Conservation (phyloP, 129 eudicot species). For the Arctium lappa region DNA sequence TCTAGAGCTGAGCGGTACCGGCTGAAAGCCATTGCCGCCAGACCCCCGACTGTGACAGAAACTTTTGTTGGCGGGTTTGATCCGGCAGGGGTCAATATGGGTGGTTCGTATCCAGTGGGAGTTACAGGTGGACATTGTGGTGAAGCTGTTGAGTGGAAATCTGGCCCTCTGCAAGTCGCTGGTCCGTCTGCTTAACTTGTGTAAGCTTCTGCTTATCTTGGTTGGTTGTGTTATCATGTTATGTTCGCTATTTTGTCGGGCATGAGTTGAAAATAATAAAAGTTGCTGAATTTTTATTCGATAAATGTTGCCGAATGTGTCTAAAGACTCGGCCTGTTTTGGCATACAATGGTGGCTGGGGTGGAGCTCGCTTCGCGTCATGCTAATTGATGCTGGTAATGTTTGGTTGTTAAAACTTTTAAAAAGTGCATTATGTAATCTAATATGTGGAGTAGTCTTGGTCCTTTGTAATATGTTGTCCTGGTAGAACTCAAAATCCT, state of each 20-base stretch:
- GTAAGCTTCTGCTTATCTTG: background rate
- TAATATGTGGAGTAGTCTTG: background rate
- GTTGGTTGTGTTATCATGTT: slow-evolving; percentile 7
- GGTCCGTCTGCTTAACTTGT: slow-evolving; percentile 39
- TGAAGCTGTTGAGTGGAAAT: slow-evolving; percentile 54
- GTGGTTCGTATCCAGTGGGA: slow-evolving; percentile 5
- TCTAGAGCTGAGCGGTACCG: slow-evolving; percentile 92
- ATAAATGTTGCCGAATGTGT: slow-evolving; percentile 19
- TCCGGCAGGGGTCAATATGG: slow-evolving; percentile 17
- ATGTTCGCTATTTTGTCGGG: slow-evolving; percentile 7
- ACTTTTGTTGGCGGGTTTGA: slow-evolving; percentile 18
- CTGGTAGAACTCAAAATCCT: background rate
- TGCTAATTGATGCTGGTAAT: background rate
- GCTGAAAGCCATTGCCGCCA: slow-evolving; percentile 53
- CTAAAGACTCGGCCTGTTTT: slow-evolving; percentile 20
- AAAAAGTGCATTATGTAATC: slow-evolving; percentile 8
- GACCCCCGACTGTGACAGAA: background rate
- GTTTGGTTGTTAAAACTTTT: slow-evolving; percentile 1
- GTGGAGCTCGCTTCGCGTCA: background rate
- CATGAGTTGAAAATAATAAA: slow-evolving; percentile 20
- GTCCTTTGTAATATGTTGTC: background rate
- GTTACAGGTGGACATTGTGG: slow-evolving; percentile 45
- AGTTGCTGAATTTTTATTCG: background rate
- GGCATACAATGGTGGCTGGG: slow-evolving; percentile 4
- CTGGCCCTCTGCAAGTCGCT: slow-evolving; percentile 38